Conservation (phyloP, 192 early-diverging fungal genomes). For the Rhizoclosmatium globosum region DNA sequence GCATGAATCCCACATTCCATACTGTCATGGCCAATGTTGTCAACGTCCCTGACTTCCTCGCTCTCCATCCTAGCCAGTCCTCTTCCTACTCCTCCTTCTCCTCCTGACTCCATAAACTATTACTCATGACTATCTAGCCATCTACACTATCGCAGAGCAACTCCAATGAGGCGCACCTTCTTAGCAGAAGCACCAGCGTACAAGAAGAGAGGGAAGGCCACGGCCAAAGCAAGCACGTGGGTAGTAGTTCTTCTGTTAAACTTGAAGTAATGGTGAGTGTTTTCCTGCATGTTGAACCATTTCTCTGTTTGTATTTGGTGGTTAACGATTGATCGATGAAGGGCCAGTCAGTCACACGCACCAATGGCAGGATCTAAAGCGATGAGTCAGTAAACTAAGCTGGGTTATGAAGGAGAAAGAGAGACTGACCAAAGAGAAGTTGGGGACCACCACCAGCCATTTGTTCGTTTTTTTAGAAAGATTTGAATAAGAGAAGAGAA, state of each 20-base stretch:
- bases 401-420: background rate
- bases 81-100: too few relatives aligned
- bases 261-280: constrained; percentile 50
- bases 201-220: constrained; percentile 45
- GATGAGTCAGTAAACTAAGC: background rate
- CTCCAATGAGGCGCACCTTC: background rate
- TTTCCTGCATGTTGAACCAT: constrained; percentile 60
- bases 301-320: constrained; percentile 42
- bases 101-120: too few relatives aligned
- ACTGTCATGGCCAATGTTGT: too few relatives aligned
- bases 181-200: constrained; percentile 23
- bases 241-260: constrained; percentile 44
- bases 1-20: too few relatives aligned
- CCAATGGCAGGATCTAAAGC: constrained; percentile 44
- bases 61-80: too few relatives aligned
- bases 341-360: background rate
- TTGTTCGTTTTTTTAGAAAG: background rate
- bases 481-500: background rate
- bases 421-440: constrained; percentile 55
- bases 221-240: constrained; percentile 33
- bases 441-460: constrained; percentile 37
- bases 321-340: background rate
- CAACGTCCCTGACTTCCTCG: too few relatives aligned
- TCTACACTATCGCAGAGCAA: too few relatives aligned
- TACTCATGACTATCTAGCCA: too few relatives aligned